Evolutionary conservation across 257 asterid species (phyloP), one percentile per base, ranked within the genome.

Genomic region (Thymus mandschuricus): DNA sequence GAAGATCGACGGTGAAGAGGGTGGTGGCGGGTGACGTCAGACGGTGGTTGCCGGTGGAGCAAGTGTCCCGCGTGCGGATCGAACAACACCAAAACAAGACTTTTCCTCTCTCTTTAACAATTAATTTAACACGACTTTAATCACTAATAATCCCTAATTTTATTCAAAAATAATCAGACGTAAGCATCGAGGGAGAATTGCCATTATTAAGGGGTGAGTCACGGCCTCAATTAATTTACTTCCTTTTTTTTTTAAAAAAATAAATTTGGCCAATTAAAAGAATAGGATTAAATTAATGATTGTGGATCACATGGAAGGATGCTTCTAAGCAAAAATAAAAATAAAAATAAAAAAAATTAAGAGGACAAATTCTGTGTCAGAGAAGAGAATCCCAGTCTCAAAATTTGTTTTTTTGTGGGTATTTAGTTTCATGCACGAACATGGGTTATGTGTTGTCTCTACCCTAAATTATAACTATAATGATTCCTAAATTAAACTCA

Each of bases 361-460:
- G 82, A 78, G 79, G 84, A 84, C 85, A 73, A 81, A 85, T 73
- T 80, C 75, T 68, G 79, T 70, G 85, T 75, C 87, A 82, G 87
- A 21, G 21, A 21, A 21, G 21, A 83, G 89, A 85, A 85, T 85
- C 89, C 86, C 76, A 85, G 84, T 85, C 68, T 21, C 66, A 27
- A 21, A 59, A 28, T 60, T 82, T 80, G 82, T 85, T 78, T 81
- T 74, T 27, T 71, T 75, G 79, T 73, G 75, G 73, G 64, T 50
- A 58, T 80, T 83, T 83, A 63, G 74, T 81, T 69, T 79, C 76
- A 77, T 79, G 80, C 81, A 66, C 38, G 73, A 84, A 79, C 84
- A 81, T 79, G 89, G 85, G 41, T 45, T 70, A 52, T 71, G 83
- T 78, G 76, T 74, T 80, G 82, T 79, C 82, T 79, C 65, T 71